These are phyloP conservation scores for Diplodia mutila DNA, from an alignment of 2,329 filamentous ascomycete species.

Conservation along the genomic window DNA sequence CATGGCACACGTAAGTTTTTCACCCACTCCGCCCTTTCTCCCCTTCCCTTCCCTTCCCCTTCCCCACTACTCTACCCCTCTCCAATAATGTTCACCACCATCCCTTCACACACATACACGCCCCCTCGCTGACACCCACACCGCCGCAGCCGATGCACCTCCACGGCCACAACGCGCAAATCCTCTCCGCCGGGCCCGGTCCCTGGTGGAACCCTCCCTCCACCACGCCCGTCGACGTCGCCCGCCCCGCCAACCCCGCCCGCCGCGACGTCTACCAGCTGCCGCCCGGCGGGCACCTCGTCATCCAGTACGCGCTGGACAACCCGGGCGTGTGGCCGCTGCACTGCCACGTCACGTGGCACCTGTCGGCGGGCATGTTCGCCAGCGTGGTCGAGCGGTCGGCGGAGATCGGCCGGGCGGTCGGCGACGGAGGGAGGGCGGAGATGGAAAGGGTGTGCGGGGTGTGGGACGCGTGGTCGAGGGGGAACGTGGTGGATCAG, in stretches of 20 bases:
- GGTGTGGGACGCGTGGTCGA: slow-evolving; percentile 40
- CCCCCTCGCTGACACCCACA: background rate
- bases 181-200: slow-evolving; percentile 47
- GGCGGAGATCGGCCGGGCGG: slow-evolving; percentile 32
- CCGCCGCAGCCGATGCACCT: slow-evolving; percentile 36
- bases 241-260: slow-evolving; percentile 42
- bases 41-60: slow-evolving; percentile 37
- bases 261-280: slow-evolving; percentile 42
- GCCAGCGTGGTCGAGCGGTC: slow-evolving; percentile 35
- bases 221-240: slow-evolving; percentile 43
- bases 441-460: slow-evolving; percentile 32
- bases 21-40: background rate
- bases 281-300: slow-evolving; percentile 32
- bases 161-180: slow-evolving; percentile 53
- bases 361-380: slow-evolving; percentile 35
- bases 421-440: background rate
- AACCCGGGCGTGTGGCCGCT: slow-evolving; percentile 44
- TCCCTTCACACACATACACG: too few relatives aligned
- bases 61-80: slow-evolving; percentile 26
- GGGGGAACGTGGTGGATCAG: slow-evolving; percentile 35
- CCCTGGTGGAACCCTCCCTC: too few relatives aligned
- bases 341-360: slow-evolving; percentile 44
- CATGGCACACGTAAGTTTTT: slow-evolving; percentile 17
- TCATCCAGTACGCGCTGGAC: slow-evolving; percentile 42
- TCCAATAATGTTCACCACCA: too few relatives aligned